Percentiles rank a stretch among this genome's conserved stretches.
Evolutionary conservation across 2,329 filamentous ascomycete species (phyloP).

Genomic region (Ampelomyces quisqualis): DNA sequence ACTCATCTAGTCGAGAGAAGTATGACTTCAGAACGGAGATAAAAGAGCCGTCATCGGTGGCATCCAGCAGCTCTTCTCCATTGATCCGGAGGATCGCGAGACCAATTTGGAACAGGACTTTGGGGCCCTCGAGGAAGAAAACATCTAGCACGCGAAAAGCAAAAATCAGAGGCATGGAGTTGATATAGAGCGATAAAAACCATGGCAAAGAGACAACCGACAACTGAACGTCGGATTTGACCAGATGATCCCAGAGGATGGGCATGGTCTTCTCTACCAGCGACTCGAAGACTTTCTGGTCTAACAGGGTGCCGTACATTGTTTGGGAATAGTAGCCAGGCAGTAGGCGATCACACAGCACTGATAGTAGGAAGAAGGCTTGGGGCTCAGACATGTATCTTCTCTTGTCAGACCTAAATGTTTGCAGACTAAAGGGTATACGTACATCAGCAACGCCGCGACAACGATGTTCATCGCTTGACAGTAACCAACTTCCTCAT

Average conservation of each 20-base stretch:
- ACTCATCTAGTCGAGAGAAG: conserved; percentile 90
- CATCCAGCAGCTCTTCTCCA: conserved; percentile 90
- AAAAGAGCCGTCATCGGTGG: conserved; percentile 91
- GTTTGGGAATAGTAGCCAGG: conserved; percentile 98
- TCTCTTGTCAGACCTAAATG: conserved; percentile 29
- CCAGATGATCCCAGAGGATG: conserved; percentile 95
- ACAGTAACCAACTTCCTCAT: conserved; percentile 94
- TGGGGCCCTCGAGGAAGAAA: conserved; percentile 96
- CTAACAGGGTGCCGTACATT: conserved; percentile 96
- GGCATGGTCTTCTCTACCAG: conserved; percentile 99
- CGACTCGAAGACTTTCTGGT: conserved; percentile 96
- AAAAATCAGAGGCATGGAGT: conserved; percentile 98
- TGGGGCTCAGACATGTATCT: conserved; percentile 94
- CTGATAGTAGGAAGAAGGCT: conserved; percentile 89
- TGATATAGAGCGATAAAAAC: conserved; percentile 98
- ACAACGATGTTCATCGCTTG: conserved; percentile 99
- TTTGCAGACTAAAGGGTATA: conserved; percentile 17
- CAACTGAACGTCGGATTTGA: conserved; percentile 93
- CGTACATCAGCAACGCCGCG: conserved; percentile 85
- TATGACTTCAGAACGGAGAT: conserved; percentile 95
- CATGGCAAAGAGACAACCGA: conserved; percentile 96
- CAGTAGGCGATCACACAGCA: conserved; percentile 87
- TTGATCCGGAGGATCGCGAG: conserved; percentile 97
- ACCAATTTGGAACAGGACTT: conserved; percentile 95
- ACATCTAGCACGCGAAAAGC: conserved; percentile 95